Evolutionary conservation across 2,329 filamentous ascomycete species (phyloP), one percentile per base, ranked within the genome.

Genomic region (Lecanicillium sp.): DNA sequence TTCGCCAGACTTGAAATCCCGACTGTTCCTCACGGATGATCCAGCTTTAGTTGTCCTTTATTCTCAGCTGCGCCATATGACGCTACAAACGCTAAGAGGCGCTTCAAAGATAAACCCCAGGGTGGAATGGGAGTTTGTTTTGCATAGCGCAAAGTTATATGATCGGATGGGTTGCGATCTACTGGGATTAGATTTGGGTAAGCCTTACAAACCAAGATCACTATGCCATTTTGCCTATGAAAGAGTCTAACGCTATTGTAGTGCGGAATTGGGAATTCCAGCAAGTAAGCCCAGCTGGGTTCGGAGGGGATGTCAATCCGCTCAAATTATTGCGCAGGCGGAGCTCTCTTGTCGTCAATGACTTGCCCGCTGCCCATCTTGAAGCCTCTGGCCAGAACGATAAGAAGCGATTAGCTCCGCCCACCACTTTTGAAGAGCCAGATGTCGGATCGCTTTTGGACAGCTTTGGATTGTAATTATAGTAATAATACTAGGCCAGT

Each of bases 111-210:
- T 95, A 14, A 81, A 79, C 3, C 82, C 85, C 0, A 76, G 75
- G 45, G 79, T 82, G 4, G 89, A 96, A 60, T 94, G 87, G 85
- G 78, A 84, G 22, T 95, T 96, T 56, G 79, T 96, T 1, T 66
- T 94, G 17, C 87, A 92, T 50, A 95, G 87, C 38, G 87, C 88
- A 13, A 73, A 79, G 39, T 68, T 92, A 14, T 97, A 89, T 54
- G 84, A 84, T 57, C 81, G 87, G 8, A 96, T 92, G 89, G 90
- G 92, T 3, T 94, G 92, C 54, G 90, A 96, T 59, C 61, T 95
- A 8, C 73, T 97, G 0, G 92, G 89, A 1, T 67, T 97, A 4
- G 87, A 94, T 51, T 67, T 97, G 5, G 83, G 81, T 84, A 70
- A 59, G 65, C 66, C 19, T 31, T 39, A 17, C 32, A 17, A 31